Evolutionary conservation across 257 asterid genomes (phyloP), one percentile per base, ranked within the genome.

Genomic region (Solanum rostratum): DNA sequence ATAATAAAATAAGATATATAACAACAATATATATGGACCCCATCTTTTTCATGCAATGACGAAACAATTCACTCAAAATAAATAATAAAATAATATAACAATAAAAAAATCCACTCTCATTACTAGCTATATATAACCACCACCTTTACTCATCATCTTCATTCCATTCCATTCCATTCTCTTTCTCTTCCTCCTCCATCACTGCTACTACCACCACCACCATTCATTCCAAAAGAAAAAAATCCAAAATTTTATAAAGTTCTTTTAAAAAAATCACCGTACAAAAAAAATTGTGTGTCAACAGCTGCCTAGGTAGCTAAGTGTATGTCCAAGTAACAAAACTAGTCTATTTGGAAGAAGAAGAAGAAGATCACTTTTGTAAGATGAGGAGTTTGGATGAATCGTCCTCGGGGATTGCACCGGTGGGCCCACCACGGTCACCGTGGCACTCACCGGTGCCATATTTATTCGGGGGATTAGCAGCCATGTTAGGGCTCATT

Each of bases 371-470:
- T 49, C 2, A 3, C 14, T 22, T 27, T 37, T 6, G 12, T 41
- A 62, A 10, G 24, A 46, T 76, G 97, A 80, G 87, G 3, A 60
- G 85, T 50, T 85, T 80, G 30, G 90, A 79, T 6, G 70, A 81
- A 83, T 3, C 45, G n/a, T 92, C 91, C 71, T 84, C 86, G 0
- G 81, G 85, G 24, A 60, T 91, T 2, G 12, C 88, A 1, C 68
- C 90, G 14, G 50, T 90, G 33, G 62, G 86, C 59, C 68, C 85
- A 43, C 90, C 15, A 41, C 84, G 90, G 27, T 92, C 98, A 8
- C 97, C 96, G 70, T 95, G 98, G 99, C 98, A 94, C 92, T 94
- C 98, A 2, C 99, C 99, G 27, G 97, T 95, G 66, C 98, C 98
- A 22, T 94, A 94, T 90, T 94, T 95, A 18, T 94, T 95, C 85